These are phyloP conservation scores for Staphylotrichum tortipilum DNA, from an alignment of 495 filamentous ascomycete genomes.

Conservation along the genomic window DNA sequence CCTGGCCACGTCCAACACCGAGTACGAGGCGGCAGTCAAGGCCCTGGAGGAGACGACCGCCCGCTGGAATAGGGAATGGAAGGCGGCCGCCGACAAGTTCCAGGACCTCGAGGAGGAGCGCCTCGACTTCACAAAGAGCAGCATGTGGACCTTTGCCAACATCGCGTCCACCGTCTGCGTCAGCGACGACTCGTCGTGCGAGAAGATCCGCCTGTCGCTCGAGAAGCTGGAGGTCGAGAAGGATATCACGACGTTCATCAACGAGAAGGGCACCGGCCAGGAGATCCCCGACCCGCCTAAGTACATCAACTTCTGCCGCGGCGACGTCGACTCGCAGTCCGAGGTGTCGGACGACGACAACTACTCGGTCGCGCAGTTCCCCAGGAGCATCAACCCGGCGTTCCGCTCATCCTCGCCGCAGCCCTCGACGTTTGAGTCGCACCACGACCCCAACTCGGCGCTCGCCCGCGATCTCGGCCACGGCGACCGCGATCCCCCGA, in stretches of 20 bases:
- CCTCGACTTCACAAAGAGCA: conserved; percentile 93
- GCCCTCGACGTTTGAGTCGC: conserved; percentile 75
- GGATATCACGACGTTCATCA: conserved; percentile 86
- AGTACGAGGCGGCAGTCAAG: conserved; percentile 90
- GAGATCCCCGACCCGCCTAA: conserved; percentile 96
- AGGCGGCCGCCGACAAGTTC: conserved; percentile 96
- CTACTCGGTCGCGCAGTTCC: conserved; percentile 92
- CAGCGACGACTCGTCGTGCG: conserved; percentile 94
- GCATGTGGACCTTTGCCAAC: conserved; percentile 97
- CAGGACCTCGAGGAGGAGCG: conserved; percentile 98
- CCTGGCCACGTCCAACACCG: conserved; percentile 75
- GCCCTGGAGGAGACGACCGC: conserved; percentile 91
- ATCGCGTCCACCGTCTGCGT: conserved; percentile 98
- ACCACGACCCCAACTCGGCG: conserved; percentile 71
- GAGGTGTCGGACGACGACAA: conserved; percentile 75
- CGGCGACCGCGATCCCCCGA: conserved; percentile 27
- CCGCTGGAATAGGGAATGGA: conserved; percentile 97
- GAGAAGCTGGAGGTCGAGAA: conserved; percentile 96
- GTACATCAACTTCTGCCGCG: conserved; percentile 97
- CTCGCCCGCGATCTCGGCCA: conserved; percentile 57
- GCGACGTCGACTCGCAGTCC: conserved; percentile 74
- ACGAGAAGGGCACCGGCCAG: conserved; percentile 77
- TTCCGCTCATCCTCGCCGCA: conserved; percentile 84
- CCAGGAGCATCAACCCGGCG: conserved; percentile 86
- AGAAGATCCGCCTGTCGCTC: conserved; percentile 89